Evolutionary conservation across 1,139 yeast genomes (phyloP).

Genomic region (Geotrichum carabidarum): DNA sequence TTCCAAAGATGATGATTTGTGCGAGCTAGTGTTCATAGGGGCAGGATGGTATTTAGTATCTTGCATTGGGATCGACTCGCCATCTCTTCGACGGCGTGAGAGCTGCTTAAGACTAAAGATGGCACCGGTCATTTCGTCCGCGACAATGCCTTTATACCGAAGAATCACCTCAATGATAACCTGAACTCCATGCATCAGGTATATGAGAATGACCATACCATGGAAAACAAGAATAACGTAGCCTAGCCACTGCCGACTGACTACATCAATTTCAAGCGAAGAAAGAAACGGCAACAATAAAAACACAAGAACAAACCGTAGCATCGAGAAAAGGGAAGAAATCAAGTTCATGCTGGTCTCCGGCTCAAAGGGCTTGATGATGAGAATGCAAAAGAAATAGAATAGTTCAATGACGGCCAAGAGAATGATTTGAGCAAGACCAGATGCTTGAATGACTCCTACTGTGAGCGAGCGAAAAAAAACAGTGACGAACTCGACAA

Average conservation of each 20-base stretch:
- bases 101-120: constrained; percentile 27
- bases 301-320: constrained; percentile 30
- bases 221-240: constrained; percentile 35
- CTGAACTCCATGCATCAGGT: constrained; percentile 32
- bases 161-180: constrained; percentile 32
- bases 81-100: constrained; percentile 22
- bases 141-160: constrained; percentile 28
- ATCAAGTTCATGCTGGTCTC: constrained; percentile 35
- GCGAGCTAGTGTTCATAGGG: background rate
- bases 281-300: constrained; percentile 33
- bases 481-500: constrained; percentile 27
- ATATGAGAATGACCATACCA: constrained; percentile 31
- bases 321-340: constrained; percentile 24
- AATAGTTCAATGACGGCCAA: constrained; percentile 33
- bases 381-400: constrained; percentile 25
- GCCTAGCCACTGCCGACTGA: constrained; percentile 35
- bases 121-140: constrained; percentile 22
- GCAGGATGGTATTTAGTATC: constrained; percentile 1
- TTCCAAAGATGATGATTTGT: constrained; percentile 4
- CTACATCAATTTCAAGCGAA: constrained; percentile 24
- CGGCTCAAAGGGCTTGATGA: constrained; percentile 32
- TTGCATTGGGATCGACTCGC: background rate
- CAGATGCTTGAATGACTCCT: constrained; percentile 37
- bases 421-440: constrained; percentile 36
- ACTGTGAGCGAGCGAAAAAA: constrained; percentile 34